phyloP scores from a whole-genome alignment of 441 rosid species.

The Theobroma grandiflorum region DNA sequence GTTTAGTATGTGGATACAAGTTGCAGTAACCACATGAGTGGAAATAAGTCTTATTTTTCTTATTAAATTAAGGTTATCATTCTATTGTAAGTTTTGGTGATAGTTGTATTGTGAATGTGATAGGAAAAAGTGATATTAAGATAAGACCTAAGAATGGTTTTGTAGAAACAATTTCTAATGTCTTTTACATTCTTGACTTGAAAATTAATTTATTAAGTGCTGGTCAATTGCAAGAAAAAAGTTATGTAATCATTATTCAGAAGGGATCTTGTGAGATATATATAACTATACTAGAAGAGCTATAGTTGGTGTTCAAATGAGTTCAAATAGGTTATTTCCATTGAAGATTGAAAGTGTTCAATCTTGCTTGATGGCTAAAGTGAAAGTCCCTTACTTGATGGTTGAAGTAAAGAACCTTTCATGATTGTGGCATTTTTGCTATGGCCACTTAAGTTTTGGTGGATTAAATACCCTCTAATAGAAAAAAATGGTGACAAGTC shows the following conservation, averaged over 20 bases:
- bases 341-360: neutral
- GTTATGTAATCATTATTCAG: neutral
- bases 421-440: neutral
- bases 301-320: neutral
- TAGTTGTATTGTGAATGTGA: neutral
- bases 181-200: neutral
- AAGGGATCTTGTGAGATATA: neutral
- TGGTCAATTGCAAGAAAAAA: neutral
- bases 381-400: neutral
- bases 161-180: constrained; percentile 7
- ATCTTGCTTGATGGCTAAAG: neutral
- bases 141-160: neutral
- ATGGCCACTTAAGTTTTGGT: neutral
- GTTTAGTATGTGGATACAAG: constrained; percentile 6
- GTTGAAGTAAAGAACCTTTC: neutral
- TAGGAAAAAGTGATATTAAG: neutral
- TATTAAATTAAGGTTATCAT: neutral
- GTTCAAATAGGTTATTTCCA: constrained; percentile 8
- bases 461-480: neutral
- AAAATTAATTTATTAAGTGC: neutral
- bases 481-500: constrained; percentile 9
- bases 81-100: neutral
- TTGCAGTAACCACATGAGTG: neutral
- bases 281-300: neutral
- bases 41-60: neutral